Percentiles rank a stretch among this genome's conserved stretches.
phyloP scores from a whole-genome alignment of 2,329 filamentous ascomycete genomes.

The Colletotrichum orbiculare region DNA sequence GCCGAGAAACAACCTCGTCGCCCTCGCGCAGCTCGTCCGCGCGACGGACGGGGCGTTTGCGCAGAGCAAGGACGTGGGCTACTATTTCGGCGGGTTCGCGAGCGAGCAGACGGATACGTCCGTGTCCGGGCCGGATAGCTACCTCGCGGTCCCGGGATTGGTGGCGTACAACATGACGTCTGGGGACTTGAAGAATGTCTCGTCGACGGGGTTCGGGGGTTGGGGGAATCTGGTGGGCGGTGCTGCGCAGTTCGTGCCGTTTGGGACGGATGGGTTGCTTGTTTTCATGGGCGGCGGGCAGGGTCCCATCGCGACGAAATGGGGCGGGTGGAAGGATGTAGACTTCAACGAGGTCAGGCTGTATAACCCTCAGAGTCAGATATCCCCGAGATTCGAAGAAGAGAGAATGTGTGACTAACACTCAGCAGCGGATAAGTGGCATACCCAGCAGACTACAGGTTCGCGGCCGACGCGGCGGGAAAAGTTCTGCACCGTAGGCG shows the following conservation, averaged over 20 bases:
- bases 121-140: slow-evolving; percentile 33
- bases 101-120: slow-evolving; percentile 41
- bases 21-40: slow-evolving; percentile 51
- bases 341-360: slow-evolving; percentile 46
- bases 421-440: slow-evolving; percentile 42
- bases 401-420: background rate
- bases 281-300: slow-evolving; percentile 47
- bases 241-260: slow-evolving; percentile 45
- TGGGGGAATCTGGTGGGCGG: slow-evolving; percentile 45
- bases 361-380: slow-evolving; percentile 44
- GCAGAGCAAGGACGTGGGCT: slow-evolving; percentile 42
- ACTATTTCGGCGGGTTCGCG: slow-evolving; percentile 46
- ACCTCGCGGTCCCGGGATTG: slow-evolving; percentile 42
- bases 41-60: slow-evolving; percentile 43
- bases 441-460: slow-evolving; percentile 47
- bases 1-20: slow-evolving; percentile 41
- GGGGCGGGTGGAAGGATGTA: slow-evolving; percentile 38
- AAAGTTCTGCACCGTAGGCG: slow-evolving; percentile 48
- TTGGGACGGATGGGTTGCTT: slow-evolving; percentile 47
- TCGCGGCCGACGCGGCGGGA: slow-evolving; percentile 42
- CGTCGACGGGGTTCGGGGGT: slow-evolving; percentile 39
- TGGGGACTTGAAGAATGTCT: slow-evolving; percentile 45
- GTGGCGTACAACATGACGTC: slow-evolving; percentile 47
- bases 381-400: slow-evolving; percentile 23
- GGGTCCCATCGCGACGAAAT: slow-evolving; percentile 39